Evolutionary conservation across 768 basidiomycete species (phyloP), one percentile per base, ranked within the genome.

Genomic region (Panellus pusillus): DNA sequence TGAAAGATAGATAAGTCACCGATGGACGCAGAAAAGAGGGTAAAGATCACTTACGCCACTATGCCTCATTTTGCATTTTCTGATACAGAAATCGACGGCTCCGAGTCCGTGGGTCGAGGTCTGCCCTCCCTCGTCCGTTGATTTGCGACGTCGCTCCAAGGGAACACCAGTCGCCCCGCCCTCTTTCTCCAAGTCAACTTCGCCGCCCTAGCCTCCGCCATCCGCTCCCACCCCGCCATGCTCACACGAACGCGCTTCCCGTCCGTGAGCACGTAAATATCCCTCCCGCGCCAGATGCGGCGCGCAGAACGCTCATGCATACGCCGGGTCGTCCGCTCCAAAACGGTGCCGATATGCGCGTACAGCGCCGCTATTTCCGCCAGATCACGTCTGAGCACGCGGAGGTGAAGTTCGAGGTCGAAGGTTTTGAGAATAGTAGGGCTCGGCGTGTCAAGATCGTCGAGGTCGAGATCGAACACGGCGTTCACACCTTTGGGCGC

Each of bases 221-320:
- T 72, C 19, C 69, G 50, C 49, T 63, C 63, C 86, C 87, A 90
- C 13, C 63, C 58, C 40, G 74, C 65, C 41, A 74, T 74, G 19
- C 74, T 65, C 31, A 87, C 61, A 2, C 58, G 53, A 19, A 69
- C 55, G 40, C 77, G 61, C 27, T n/a, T 29, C 13, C 47, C 47
- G 2, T 67, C 61, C 8, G 65, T 65, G 9, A 54, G 48, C 13
- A 90, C 49, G 61, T 78, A 91, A 3, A 92, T 59, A 49, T 82
- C 70, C 66, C 80, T 82, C 29, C 66, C 74, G 6, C 58, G 65
- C 87, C 87, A 90, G 0, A 91, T 80, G 11, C 90, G 82, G n/a
- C 90, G 81, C 9, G 87, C 87, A n/a, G 91, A 69, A 28, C 81
- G 75, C 69, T 91, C 88, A 69, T 89, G 89, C n/a, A 82, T 52